Evolutionary conservation across 73 alveolate genomes (phyloP).

Genomic region (Paramecium pentaurelia): DNA sequence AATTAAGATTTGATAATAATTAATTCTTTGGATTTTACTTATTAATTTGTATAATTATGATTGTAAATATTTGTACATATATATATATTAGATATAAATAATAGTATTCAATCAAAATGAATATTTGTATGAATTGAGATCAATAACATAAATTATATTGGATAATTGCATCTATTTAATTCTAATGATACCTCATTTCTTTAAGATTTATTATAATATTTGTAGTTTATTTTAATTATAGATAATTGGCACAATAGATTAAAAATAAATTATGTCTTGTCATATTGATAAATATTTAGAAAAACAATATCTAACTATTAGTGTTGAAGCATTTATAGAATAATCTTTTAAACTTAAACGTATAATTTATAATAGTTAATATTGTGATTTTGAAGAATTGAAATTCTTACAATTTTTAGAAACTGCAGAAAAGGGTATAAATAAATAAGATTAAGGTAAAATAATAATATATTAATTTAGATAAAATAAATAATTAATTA

Average conservation of each 20-base stretch:
- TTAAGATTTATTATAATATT: background rate
- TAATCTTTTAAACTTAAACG: background rate
- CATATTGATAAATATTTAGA: slow-evolving; percentile 6
- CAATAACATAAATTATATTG: background rate
- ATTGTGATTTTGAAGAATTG: background rate
- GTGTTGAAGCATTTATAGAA: background rate
- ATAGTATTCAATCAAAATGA: background rate
- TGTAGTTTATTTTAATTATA: background rate
- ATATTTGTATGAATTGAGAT: background rate
- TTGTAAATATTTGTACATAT: background rate
- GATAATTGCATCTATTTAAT: background rate
- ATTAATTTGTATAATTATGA: background rate
- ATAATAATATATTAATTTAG: background rate
- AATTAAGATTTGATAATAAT: background rate
- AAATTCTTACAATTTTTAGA: background rate
- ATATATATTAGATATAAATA: background rate
- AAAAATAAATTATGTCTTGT: slow-evolving; percentile 2
- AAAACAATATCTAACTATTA: background rate
- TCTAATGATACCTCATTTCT: background rate
- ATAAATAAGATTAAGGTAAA: background rate
- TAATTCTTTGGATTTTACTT: background rate
- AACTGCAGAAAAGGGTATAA: background rate
- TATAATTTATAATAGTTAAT: background rate
- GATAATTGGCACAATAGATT: background rate
- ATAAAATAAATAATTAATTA: background rate